phyloP scores from a whole-genome alignment of 2,329 filamentous ascomycete species.

The Fusarium sp. region DNA sequence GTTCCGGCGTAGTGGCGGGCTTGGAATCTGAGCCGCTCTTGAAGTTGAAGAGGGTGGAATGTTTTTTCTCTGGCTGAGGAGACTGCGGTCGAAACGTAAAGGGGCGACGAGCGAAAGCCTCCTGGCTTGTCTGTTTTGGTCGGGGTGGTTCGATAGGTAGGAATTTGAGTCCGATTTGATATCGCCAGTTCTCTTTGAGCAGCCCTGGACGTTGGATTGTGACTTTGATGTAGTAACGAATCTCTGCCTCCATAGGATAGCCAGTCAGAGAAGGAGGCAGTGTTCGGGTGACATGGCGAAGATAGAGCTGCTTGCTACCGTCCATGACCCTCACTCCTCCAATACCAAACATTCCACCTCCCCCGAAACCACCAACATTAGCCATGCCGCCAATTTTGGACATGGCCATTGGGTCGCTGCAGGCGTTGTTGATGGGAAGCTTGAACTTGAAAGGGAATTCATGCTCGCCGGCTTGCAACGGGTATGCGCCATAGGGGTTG shows the following conservation, averaged over 20 bases:
- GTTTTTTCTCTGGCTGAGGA: slow-evolving; percentile 56
- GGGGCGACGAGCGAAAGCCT: slow-evolving; percentile 83
- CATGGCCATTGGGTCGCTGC: slow-evolving; percentile 64
- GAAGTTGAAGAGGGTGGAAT: slow-evolving; percentile 66
- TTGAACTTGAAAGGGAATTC: slow-evolving; percentile 83
- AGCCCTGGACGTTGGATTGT: slow-evolving; percentile 89
- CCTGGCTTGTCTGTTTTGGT: slow-evolving; percentile 70
- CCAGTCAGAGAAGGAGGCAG: slow-evolving; percentile 90
- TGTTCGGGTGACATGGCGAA: slow-evolving; percentile 81
- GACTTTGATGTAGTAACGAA: slow-evolving; percentile 95
- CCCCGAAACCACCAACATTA: slow-evolving; percentile 61
- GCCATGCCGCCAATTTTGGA: slow-evolving; percentile 62
- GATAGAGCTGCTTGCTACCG: slow-evolving; percentile 68
- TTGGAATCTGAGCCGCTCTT: slow-evolving; percentile 46
- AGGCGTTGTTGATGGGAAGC: slow-evolving; percentile 79
- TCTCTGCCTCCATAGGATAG: slow-evolving; percentile 86
- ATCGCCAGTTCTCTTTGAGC: slow-evolving; percentile 88
- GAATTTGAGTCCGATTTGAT: slow-evolving; percentile 78
- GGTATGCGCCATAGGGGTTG: slow-evolving; percentile 59
- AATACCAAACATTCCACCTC: slow-evolving; percentile 57
- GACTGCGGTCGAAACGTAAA: slow-evolving; percentile 63
- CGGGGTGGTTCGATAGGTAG: slow-evolving; percentile 91
- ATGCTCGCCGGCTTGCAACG: slow-evolving; percentile 74
- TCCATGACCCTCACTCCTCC: slow-evolving; percentile 68
- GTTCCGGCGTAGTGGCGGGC: slow-evolving; percentile 33